phyloP scores from a whole-genome alignment of 1,139 yeast species.

The Sugiyamaella sp. region DNA sequence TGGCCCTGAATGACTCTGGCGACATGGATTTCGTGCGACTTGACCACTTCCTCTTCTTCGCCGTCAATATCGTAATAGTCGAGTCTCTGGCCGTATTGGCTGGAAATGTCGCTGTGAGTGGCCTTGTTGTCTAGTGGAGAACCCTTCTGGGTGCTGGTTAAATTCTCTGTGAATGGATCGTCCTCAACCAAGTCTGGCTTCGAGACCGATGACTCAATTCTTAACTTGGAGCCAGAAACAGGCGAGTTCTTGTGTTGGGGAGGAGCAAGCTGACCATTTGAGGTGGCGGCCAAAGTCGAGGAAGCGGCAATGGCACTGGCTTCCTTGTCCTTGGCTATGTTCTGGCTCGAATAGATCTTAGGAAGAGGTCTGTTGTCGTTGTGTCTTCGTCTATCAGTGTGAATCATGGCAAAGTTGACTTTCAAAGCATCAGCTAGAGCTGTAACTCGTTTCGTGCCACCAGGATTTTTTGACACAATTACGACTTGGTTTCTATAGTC shows the following conservation, averaged over 20 bases:
- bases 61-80: constrained; percentile 20
- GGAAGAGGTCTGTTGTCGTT: constrained; percentile 59
- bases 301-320: neutral
- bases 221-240: constrained; percentile 11
- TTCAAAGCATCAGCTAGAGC: constrained; percentile 94
- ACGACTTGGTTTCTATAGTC: constrained; percentile 85
- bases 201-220: constrained; percentile 13
- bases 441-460: constrained; percentile 97
- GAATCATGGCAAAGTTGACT: constrained; percentile 98
- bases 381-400: constrained; percentile 92
- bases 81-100: constrained; percentile 16
- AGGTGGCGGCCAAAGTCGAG: neutral
- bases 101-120: neutral
- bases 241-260: constrained; percentile 18
- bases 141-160: constrained; percentile 9
- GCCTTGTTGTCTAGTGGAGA: constrained; percentile 4
- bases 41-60: constrained; percentile 54
- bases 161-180: constrained; percentile 21
- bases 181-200: constrained; percentile 16
- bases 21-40: constrained; percentile 84
- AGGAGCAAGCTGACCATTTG: constrained; percentile 16
- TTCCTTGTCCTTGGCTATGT: constrained; percentile 15
- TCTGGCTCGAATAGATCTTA: constrained; percentile 31
- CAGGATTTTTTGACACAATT: constrained; percentile 94
- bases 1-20: constrained; percentile 97